Percentiles rank a stretch among this genome's conserved stretches.
Evolutionary conservation across 75 land plant species (phyloP).

Genomic region (Cryptomeria japonica): DNA sequence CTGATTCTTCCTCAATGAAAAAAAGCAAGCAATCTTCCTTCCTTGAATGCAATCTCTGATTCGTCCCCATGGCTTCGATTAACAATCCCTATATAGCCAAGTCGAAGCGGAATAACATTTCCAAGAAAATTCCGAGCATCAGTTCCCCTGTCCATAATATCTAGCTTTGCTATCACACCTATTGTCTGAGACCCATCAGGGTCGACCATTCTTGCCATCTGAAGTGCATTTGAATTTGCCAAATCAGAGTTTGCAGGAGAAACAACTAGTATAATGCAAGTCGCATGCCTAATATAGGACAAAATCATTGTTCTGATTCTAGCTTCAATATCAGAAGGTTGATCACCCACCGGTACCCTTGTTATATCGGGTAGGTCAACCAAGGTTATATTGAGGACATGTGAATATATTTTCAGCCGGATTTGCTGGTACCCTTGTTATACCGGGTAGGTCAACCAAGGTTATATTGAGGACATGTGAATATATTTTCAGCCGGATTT

Average conservation of each 20-base stretch:
- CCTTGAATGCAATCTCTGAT: too few relatives aligned
- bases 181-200: constrained; percentile 55
- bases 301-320: constrained; percentile 48
- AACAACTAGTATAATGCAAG: constrained; percentile 50
- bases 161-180: constrained; percentile 45
- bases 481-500: constrained; percentile 43
- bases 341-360: constrained; percentile 52
- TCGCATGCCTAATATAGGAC: constrained; percentile 47
- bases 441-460: constrained; percentile 46
- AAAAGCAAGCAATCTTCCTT: too few relatives aligned
- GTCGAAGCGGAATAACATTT: constrained; percentile 36
- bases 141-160: constrained; percentile 52
- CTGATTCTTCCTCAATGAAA: too few relatives aligned
- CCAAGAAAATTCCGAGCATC: constrained; percentile 44
- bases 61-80: constrained; percentile 52
- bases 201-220: constrained; percentile 48
- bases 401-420: constrained; percentile 40
- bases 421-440: constrained; percentile 51
- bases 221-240: constrained; percentile 54
- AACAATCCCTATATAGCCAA: constrained; percentile 47
- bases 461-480: constrained; percentile 48
- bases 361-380: constrained; percentile 51
- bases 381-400: constrained; percentile 45
- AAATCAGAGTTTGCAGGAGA: constrained; percentile 53
- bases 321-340: constrained; percentile 48